Evolutionary conservation across 2,329 filamentous ascomycete species (phyloP).

Genomic region (Paracoccidioides brasiliensis): DNA sequence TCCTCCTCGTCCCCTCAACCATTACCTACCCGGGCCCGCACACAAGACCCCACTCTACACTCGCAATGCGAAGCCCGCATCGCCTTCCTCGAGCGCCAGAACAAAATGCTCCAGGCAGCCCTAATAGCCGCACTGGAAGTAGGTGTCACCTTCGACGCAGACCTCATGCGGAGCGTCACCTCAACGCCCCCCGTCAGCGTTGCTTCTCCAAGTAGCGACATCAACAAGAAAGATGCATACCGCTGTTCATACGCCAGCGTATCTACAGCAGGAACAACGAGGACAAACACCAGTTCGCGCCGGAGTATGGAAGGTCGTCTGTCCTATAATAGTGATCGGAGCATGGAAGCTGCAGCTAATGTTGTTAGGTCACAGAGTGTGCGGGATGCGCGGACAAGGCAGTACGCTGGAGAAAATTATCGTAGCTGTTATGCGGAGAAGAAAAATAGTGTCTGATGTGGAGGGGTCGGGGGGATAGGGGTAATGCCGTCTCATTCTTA

Average conservation of each 20-base stretch:
- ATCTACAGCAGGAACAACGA: neutral
- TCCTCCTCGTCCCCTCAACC: slow-evolving; percentile 4
- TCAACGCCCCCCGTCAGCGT: neutral
- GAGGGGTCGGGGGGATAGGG: neutral
- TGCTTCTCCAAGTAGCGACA: neutral
- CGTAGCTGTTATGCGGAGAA: neutral
- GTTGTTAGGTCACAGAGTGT: neutral
- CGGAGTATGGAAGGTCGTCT: neutral
- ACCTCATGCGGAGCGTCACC: slow-evolving; percentile 5
- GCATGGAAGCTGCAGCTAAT: neutral
- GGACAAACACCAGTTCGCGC: neutral
- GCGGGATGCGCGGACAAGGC: neutral
- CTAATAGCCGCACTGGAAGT: slow-evolving; percentile 29
- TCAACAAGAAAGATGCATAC: neutral
- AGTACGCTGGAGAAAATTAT: neutral
- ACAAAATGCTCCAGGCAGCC: slow-evolving; percentile 31
- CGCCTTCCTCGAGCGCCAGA: slow-evolving; percentile 29
- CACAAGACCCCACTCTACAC: slow-evolving; percentile 9
- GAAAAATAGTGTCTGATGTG: neutral
- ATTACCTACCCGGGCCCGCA: slow-evolving; percentile 5
- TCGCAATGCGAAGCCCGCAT: slow-evolving; percentile 27
- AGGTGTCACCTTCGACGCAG: slow-evolving; percentile 21
- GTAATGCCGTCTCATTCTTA: neutral
- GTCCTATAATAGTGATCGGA: neutral
- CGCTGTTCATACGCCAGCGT: slow-evolving; percentile 1